A percentile compares a stretch with the other conserved stretches of the same genome.
phyloP scores from a whole-genome alignment of 108 stramenopile genomes.

The Chaetoceros muelleri region DNA sequence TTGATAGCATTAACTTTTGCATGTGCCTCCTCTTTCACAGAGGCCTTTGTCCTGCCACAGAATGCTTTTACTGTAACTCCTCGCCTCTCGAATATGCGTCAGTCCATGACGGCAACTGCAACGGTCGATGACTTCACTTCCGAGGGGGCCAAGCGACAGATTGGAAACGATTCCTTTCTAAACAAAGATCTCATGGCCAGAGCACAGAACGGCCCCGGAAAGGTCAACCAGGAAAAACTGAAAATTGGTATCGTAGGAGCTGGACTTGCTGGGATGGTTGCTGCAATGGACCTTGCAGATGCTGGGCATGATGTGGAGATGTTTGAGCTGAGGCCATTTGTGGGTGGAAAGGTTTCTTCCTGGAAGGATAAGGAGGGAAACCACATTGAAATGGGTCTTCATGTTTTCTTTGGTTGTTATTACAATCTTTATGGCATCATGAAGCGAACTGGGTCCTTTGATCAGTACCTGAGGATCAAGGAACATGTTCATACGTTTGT shows the following conservation, averaged over 20 bases:
- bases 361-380: conserved; percentile 96
- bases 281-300: conserved; percentile 93
- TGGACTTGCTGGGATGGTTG: conserved; percentile 89
- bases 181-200: conserved; percentile 79
- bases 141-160: conserved; percentile 70
- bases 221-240: conserved; percentile 58
- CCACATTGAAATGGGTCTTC: conserved; percentile 97
- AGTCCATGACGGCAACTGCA: not conserved
- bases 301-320: conserved; percentile 93
- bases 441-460: conserved; percentile 88
- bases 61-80: no score
- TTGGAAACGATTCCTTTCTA: conserved; percentile 79
- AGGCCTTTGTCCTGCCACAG: not conserved
- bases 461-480: conserved; percentile 83
- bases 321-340: conserved; percentile 86
- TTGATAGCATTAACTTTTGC: not conserved
- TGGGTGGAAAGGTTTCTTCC: conserved; percentile 89
- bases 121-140: conserved; percentile 39
- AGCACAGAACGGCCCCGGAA: conserved; percentile 82
- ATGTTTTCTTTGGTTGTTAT: conserved; percentile 97
- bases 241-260: conserved; percentile 90
- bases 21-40: not conserved
- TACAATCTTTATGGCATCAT: conserved; percentile 98
- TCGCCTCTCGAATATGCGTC: not conserved
- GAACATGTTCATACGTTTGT: conserved; percentile 92